Evolutionary conservation across 2,329 filamentous ascomycete genomes (phyloP).

Genomic region (Aspergillus sp.): DNA sequence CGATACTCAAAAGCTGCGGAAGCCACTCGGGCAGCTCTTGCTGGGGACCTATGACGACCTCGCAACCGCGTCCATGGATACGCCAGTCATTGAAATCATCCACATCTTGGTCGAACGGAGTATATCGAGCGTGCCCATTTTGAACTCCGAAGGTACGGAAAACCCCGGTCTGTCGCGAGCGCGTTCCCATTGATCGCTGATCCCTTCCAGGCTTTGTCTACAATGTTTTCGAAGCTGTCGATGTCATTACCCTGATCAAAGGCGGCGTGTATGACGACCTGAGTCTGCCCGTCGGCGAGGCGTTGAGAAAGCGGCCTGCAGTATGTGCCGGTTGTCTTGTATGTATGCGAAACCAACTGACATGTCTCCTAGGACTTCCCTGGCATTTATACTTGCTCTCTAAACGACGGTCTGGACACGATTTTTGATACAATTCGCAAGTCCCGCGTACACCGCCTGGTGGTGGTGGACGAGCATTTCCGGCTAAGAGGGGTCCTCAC

Average conservation of each 20-base stretch:
- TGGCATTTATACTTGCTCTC: slow-evolving; percentile 90
- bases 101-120: slow-evolving; percentile 85
- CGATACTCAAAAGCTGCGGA: slow-evolving; percentile 80
- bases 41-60: slow-evolving; percentile 77
- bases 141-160: slow-evolving; percentile 60
- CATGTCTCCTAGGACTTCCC: slow-evolving; percentile 61
- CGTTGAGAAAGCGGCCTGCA: slow-evolving; percentile 73
- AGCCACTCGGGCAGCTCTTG: slow-evolving; percentile 72
- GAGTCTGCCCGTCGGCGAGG: slow-evolving; percentile 75
- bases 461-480: slow-evolving; percentile 85
- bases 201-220: slow-evolving; percentile 54
- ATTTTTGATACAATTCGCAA: slow-evolving; percentile 96
- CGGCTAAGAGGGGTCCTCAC: slow-evolving; percentile 83
- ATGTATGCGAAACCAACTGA: slow-evolving; percentile 3
- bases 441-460: slow-evolving; percentile 83
- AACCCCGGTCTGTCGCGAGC: too few relatives aligned
- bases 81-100: slow-evolving; percentile 86
- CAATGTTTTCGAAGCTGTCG: slow-evolving; percentile 96
- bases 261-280: slow-evolving; percentile 88
- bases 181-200: too few relatives aligned
- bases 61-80: slow-evolving; percentile 77
- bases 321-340: slow-evolving; percentile 32
- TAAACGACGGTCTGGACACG: slow-evolving; percentile 84
- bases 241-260: slow-evolving; percentile 93
- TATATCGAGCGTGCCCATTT: slow-evolving; percentile 88